These are phyloP conservation scores for Blastomyces emzantsi DNA, from an alignment of 2,329 filamentous ascomycete species.

Conservation along the genomic window DNA sequence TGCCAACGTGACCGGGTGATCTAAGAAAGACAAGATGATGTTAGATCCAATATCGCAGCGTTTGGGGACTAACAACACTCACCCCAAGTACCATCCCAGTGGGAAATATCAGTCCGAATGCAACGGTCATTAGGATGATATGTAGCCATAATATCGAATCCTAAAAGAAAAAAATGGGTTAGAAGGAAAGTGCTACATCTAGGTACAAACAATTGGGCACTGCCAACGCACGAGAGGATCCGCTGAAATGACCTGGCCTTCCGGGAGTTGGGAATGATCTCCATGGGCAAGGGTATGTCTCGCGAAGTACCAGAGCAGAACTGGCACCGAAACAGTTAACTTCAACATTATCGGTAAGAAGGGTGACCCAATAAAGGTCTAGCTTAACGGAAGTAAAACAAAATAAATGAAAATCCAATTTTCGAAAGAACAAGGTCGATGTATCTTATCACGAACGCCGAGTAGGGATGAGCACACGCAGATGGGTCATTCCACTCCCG, in stretches of 20 bases:
- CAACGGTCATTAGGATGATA: conserved; percentile 76
- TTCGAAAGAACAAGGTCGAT: neutral
- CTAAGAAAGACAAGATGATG: conserved; percentile 35
- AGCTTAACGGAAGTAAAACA: neutral
- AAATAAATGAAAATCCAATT: neutral
- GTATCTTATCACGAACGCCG: neutral
- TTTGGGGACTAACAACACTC: conserved; percentile 31
- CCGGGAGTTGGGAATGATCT: conserved; percentile 52
- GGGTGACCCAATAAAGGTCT: neutral
- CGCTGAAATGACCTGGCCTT: conserved; percentile 58
- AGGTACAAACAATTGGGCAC: conserved; percentile 16
- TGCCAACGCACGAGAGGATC: conserved; percentile 59
- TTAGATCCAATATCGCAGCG: neutral
- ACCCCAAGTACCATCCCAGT: conserved; percentile 92
- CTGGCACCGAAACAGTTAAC: neutral
- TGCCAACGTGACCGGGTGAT: conserved; percentile 90
- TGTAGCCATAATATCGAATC: conserved; percentile 88
- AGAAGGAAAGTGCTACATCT: neutral
- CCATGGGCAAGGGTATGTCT: conserved; percentile 40
- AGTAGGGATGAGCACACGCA: neutral
- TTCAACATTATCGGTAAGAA: neutral
- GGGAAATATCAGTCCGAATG: conserved; percentile 89
- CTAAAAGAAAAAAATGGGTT: conserved; percentile 23
- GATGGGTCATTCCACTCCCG: neutral
- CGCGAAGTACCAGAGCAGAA: conserved; percentile 14